Evolutionary conservation across 2,329 filamentous ascomycete species (phyloP), one percentile per base, ranked within the genome.

Genomic region (Sporothrix globosa): DNA sequence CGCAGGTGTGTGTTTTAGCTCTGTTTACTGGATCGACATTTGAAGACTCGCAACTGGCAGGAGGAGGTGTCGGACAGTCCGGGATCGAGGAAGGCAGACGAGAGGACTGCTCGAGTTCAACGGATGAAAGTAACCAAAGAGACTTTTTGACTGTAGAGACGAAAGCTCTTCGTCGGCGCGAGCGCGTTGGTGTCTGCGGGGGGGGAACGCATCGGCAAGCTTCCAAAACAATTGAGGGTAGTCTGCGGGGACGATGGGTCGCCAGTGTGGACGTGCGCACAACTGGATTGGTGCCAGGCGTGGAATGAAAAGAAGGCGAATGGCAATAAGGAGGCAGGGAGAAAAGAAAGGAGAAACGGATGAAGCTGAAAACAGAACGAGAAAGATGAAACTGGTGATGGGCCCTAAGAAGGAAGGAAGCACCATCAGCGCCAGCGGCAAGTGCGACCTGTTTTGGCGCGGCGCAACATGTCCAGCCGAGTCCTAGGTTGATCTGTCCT

Each of bases 81-180:
- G 53, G 67, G 41, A 58, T 68, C 13, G 24, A 39, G 21, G 21
- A 39, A 46, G 41, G 11, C 19, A 10, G n/a, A 39, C 3, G 19
- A 19, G 48, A 41, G 50, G 39, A 27, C 21, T 19, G 19, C 24
- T 41, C 21, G 34, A 13, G 53, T 46, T 21, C 21, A 46, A 9
- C 50, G 27, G 17, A 19, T 11, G 13, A 39, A 39, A 11, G 11
- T 34, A 21, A 24, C 48, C 30, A 19, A 56, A 13, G n/a, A 19
- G n/a, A 39, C 19, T 19, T 21, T 34, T 44, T 21, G 34, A 34
- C 21, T 68, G 52, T 50, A 58, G 46, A 41, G 44, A 50, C 21
- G 48, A 58, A 48, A 56, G 60, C 53, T 69, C 60, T 27, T 65
- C 24, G 69, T 70, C 58, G 61, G 65, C 67, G 71, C 68, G 34